These are phyloP conservation scores for Saccharomycopsis synnaedendra DNA, from an alignment of 805 yeast species.

Conservation along the genomic window DNA sequence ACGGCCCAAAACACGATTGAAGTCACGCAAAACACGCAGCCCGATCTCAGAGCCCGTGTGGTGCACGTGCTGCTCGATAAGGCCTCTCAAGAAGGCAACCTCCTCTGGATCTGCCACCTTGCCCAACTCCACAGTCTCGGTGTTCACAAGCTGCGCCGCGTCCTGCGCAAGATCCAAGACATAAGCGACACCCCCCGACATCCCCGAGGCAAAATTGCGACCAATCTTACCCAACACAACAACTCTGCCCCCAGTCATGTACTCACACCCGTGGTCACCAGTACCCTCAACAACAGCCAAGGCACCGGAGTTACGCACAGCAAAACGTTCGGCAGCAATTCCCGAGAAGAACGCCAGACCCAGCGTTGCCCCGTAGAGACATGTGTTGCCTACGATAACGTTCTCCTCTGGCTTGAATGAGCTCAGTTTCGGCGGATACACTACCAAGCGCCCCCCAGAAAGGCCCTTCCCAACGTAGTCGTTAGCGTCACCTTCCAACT, in stretches of 20 bases:
- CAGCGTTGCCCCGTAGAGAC: constrained; percentile 95
- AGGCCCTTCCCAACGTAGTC: constrained; percentile 97
- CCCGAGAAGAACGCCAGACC: constrained; percentile 93
- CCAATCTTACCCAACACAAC: constrained; percentile 88
- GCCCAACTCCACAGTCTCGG: constrained; percentile 71
- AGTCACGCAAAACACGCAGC: constrained; percentile 67
- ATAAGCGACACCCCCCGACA: constrained; percentile 98
- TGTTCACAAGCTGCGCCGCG: constrained; percentile 37
- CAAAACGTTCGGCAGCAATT: constrained; percentile 96
- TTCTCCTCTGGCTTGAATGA: constrained; percentile 90
- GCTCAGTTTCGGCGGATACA: constrained; percentile 82
- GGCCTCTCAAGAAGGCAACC: constrained; percentile 85
- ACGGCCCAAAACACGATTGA: constrained; percentile 77
- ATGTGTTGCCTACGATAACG: constrained; percentile 93
- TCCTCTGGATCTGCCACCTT: constrained; percentile 77
- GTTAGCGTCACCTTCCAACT: constrained; percentile 93
- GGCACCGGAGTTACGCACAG: constrained; percentile 98
- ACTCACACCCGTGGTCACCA: constrained; percentile 98
- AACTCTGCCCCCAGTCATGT: constrained; percentile 98
- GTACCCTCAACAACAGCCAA: constrained; percentile 93
- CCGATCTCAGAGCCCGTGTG: constrained; percentile 91
- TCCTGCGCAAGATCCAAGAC: constrained; percentile 71
- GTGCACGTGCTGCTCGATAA: constrained; percentile 91
- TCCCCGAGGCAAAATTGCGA: constrained; percentile 87
- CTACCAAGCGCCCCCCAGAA: constrained; percentile 88